A percentile compares a stretch with the other conserved stretches of the same genome.
Conservation (phyloP, 1,284 basidiomycete species). For the Schizophyllum amplum region DNA sequence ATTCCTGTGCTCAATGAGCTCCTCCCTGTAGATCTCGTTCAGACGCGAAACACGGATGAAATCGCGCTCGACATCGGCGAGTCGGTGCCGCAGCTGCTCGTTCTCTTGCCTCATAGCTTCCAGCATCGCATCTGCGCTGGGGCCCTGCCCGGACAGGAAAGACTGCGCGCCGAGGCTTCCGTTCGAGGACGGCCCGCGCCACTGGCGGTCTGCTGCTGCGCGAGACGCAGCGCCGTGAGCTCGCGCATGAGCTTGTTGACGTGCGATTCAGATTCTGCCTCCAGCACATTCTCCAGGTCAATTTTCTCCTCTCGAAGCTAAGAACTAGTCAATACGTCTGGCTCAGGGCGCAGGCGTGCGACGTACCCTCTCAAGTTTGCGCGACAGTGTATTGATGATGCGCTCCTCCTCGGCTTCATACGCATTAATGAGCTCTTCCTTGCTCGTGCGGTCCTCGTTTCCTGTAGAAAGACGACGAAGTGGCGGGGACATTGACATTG, state of each 20-base stretch:
- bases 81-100: constrained; percentile 51
- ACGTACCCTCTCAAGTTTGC: constrained; percentile 71
- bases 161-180: constrained; percentile 22
- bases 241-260: constrained; percentile 68
- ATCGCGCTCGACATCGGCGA: constrained; percentile 67
- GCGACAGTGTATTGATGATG: constrained; percentile 70
- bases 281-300: constrained; percentile 68
- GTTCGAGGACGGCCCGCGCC: constrained; percentile 25
- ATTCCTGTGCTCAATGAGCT: constrained; percentile 66
- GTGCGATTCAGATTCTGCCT: constrained; percentile 73
- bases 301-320: constrained; percentile 78
- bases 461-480: constrained; percentile 41
- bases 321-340: neutral
- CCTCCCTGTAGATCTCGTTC: constrained; percentile 76
- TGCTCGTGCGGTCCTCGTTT: constrained; percentile 33
- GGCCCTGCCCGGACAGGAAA: constrained; percentile 19
- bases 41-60: constrained; percentile 62
- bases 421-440: constrained; percentile 72
- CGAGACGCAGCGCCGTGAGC: constrained; percentile 52
- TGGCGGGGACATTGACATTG: constrained; percentile 58
- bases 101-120: constrained; percentile 72
- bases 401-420: constrained; percentile 84
- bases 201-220: constrained; percentile 29
- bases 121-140: constrained; percentile 51
- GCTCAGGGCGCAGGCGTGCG: constrained; percentile 2